Evolutionary conservation across 75 land plant species (phyloP), one percentile per base, ranked within the genome.

Genomic region (Picea sitchensis): DNA sequence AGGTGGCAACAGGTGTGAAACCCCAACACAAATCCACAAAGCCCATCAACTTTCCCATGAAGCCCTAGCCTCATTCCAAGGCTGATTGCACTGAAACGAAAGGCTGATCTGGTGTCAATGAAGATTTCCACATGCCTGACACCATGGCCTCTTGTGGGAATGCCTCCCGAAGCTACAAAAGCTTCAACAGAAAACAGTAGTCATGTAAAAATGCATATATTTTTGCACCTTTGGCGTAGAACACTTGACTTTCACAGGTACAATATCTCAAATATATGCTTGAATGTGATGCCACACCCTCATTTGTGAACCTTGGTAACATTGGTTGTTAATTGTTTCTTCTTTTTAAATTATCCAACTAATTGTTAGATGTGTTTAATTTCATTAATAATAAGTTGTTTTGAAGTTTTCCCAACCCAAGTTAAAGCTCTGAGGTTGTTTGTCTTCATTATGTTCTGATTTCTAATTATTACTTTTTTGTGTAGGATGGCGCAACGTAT

Each of bases 401-500:
- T 34, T 32, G 69, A 65, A 30, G 69, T 65, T 65, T 65, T 30
- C 4, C 32, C 3, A 65, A 13, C 32, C 17, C 13, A 14, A 12
- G 38, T 65, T 30, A 31, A 44, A 44, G 47, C 47, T 44, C 36
- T 30, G 3, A 3, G 17, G 34, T 31, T 65, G 12, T 77, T 72
- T 23, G 31, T 9, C 58, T 54, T 82, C 6, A 58, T 54, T 32
- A 4, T n/a, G 12, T 58, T 75, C 38, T 75, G 80, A 21, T 61
- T n/a, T 78, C 57, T 44, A 47, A 15, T 77, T 14, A 77, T 26
- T 51, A 2, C 34, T 32, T n/a, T 17, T 75, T 83, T 75, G 7
- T 77, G 83, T 84, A 93, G 96, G 76, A 87, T 93, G 65, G 96
- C 96, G 18, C 96, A 93, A 78, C 86, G 96, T 63, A 93, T 93